Evolutionary conservation across 169 alveolate genomes (phyloP), one percentile per base, ranked within the genome.

Genomic region (Eimeria praecox): DNA sequence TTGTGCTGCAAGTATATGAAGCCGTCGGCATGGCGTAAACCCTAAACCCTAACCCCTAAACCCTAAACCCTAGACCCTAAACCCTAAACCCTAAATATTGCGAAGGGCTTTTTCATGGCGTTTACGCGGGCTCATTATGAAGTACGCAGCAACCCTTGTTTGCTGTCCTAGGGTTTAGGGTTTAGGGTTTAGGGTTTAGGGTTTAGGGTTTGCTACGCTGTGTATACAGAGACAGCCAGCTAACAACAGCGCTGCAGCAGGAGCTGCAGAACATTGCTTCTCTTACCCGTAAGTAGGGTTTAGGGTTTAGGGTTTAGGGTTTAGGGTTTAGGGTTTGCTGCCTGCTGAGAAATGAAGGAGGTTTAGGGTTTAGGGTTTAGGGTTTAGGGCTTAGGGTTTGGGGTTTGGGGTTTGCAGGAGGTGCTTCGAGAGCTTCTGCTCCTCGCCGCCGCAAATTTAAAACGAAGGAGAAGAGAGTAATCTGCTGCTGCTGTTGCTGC

Each of bases 401-500:
- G 75, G 75, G 75, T 62, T 62, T 69, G 80, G n/a, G n/a, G n/a
- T n/a, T n/a, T n/a, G n/a, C n/a, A n/a, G n/a, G n/a, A n/a, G n/a
- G n/a, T n/a, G n/a, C n/a, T n/a, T n/a, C n/a, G n/a, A n/a, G n/a
- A n/a, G n/a, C n/a, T n/a, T n/a, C n/a, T n/a, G n/a, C n/a, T n/a
- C n/a, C n/a, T n/a, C n/a, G n/a, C n/a, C n/a, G n/a, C n/a, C n/a
- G n/a, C n/a, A n/a, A n/a, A n/a, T n/a, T n/a, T n/a, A n/a, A n/a
- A n/a, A n/a, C n/a, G n/a, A n/a, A 9, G 44, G 83, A 91, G 95
- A 66, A 66, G 30, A 59, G 40, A n/a, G 91, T 91, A n/a, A 77
- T 77, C 27, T 73, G 80, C 80, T 90, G 95, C 77, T 5, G 77
- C 77, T 66, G 20, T 30, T 66, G 77, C 77, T 66, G 77, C 77